A percentile compares a stretch with the other conserved stretches of the same genome.
Conservation (phyloP, 192 early-diverging fungal species). For the Thamnidium elegans region DNA sequence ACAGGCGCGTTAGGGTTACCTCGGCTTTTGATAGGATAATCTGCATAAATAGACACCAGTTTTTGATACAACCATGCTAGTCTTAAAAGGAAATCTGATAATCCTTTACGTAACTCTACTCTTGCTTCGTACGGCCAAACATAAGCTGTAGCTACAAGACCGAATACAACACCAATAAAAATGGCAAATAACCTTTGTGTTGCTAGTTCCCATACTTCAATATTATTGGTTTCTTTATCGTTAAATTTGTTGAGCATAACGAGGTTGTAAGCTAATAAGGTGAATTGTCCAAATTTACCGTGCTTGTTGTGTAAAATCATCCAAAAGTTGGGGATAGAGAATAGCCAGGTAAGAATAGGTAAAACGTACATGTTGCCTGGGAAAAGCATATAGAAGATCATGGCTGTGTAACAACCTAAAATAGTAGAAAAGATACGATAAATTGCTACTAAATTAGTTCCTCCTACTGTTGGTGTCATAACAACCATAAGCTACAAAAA, state of each 20-base stretch:
- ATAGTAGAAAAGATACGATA: constrained; percentile 75
- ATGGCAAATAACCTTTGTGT: constrained; percentile 62
- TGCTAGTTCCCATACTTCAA: constrained; percentile 55
- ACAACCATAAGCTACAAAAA: constrained; percentile 57
- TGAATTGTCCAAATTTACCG: constrained; percentile 75
- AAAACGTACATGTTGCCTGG: constrained; percentile 41
- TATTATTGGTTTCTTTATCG: constrained; percentile 56
- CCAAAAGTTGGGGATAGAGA: constrained; percentile 66
- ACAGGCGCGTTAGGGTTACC: background rate
- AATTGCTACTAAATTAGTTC: constrained; percentile 66
- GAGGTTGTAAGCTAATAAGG: constrained; percentile 74
- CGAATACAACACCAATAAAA: constrained; percentile 67
- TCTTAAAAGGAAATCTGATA: constrained; percentile 69
- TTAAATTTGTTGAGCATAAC: constrained; percentile 77
- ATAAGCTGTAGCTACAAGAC: constrained; percentile 67
- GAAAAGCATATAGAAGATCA: constrained; percentile 55
- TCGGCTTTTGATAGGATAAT: background rate
- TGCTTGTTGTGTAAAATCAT: constrained; percentile 64
- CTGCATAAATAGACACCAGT: constrained; percentile 58
- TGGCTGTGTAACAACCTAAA: constrained; percentile 62
- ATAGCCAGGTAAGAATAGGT: constrained; percentile 54
- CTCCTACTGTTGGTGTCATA: constrained; percentile 85
- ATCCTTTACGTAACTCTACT: constrained; percentile 73
- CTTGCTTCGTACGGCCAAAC: constrained; percentile 86
- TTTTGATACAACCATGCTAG: constrained; percentile 69